Percentiles rank a stretch among this genome's conserved stretches.
Conservation (phyloP, 352 stramenopile species). For the Pythium periplocum region DNA sequence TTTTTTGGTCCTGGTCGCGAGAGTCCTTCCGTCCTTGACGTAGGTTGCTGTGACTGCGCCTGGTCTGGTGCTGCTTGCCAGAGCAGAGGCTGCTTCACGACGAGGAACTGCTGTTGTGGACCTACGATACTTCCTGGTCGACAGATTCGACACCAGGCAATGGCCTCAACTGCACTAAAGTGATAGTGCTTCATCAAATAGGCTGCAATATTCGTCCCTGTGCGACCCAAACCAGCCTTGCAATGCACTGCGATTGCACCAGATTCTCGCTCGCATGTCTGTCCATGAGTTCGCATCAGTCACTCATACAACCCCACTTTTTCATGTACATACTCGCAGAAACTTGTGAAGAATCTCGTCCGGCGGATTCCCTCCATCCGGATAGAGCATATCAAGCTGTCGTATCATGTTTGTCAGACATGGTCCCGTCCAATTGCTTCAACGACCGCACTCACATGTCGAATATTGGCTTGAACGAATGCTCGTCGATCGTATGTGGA, state of each 20-base stretch:
- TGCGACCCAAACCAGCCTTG: constrained; percentile 95
- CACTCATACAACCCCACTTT: background rate
- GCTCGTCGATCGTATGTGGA: constrained; percentile 89
- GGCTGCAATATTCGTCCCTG: constrained; percentile 93
- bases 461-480: constrained; percentile 88
- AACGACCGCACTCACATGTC: constrained; percentile 43
- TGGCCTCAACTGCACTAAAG: constrained; percentile 92
- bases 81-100: constrained; percentile 78
- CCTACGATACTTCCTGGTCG: constrained; percentile 93
- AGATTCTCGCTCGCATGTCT: constrained; percentile 46
- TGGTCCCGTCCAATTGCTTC: background rate
- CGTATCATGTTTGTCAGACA: background rate
- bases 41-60: too few species aligned
- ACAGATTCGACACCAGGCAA: constrained; percentile 95
- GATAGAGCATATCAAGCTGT: constrained; percentile 89
- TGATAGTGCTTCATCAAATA: constrained; percentile 96
- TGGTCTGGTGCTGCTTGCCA: background rate
- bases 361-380: constrained; percentile 90
- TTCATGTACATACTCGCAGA: constrained; percentile 42
- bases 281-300: background rate
- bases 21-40: too few species aligned
- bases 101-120: constrained; percentile 93
- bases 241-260: constrained; percentile 96
- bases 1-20: too few species aligned
- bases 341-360: constrained; percentile 84